A percentile compares a stretch with the other conserved stretches of the same genome.
Conservation (phyloP, 2,329 filamentous ascomycete genomes). For the Cryphonectria naterciae region DNA sequence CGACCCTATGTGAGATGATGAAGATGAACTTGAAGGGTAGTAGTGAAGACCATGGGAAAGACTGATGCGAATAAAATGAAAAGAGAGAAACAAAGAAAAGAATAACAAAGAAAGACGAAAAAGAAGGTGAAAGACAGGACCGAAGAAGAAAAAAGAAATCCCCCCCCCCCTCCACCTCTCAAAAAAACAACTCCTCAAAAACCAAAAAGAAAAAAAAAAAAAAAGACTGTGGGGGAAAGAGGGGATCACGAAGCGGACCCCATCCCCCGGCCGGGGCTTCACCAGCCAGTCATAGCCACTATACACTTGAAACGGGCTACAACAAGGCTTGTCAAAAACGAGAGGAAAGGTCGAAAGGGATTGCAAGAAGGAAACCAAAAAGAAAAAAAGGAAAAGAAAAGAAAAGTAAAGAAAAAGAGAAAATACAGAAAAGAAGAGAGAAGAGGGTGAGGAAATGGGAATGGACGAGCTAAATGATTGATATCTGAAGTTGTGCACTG, state of each 20-base stretch:
- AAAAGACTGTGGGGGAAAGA: neutral
- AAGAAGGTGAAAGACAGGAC: neutral
- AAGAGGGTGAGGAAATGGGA: slow-evolving; percentile 1
- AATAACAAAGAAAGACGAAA: neutral
- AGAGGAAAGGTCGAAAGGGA: too few species aligned
- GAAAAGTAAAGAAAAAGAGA: neutral
- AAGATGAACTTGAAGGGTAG: neutral
- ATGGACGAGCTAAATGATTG: neutral
- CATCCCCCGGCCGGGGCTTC: neutral
- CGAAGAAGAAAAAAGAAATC: too few species aligned
- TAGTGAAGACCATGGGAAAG: neutral
- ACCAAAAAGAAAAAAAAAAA: too few species aligned
- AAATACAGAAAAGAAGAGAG: neutral
- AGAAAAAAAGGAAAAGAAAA: neutral
- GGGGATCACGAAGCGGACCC: neutral
- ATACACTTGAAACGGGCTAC: slow-evolving; percentile 8
- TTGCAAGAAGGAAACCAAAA: neutral
- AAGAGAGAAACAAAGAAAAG: neutral
- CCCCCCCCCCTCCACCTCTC: too few species aligned
- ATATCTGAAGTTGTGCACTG: slow-evolving; percentile 12
- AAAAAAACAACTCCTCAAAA: neutral
- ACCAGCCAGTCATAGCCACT: slow-evolving; percentile 1
- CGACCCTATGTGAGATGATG: neutral
- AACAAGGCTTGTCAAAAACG: neutral
- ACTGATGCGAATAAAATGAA: neutral